Conservation (phyloP, 2,329 filamentous ascomycete species). For the Fusarium coffeatum region DNA sequence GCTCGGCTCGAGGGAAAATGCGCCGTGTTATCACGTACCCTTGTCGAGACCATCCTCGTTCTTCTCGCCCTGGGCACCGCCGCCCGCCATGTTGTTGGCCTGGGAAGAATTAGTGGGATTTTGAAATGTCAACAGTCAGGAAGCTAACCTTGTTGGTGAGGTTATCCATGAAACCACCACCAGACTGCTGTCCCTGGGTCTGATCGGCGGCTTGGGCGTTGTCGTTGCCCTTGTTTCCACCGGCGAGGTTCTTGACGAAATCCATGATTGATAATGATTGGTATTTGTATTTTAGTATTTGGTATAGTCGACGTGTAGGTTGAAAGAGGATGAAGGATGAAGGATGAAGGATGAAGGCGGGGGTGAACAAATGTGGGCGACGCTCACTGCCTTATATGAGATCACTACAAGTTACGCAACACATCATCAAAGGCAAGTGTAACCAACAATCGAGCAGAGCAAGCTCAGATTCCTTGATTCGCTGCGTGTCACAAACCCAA, state of each 20-base stretch:
- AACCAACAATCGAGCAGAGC: conserved; percentile 3
- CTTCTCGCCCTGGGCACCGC: conserved; percentile 80
- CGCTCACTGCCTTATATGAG: conserved; percentile 20
- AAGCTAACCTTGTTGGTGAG: conserved; percentile 62
- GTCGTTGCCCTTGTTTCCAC: conserved; percentile 50
- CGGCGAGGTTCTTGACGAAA: conserved; percentile 64
- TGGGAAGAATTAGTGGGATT: background rate
- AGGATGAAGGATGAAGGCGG: background rate
- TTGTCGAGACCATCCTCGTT: conserved; percentile 88
- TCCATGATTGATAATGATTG: conserved; percentile 58
- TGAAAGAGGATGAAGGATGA: background rate
- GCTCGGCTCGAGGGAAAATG: fast-evolving
- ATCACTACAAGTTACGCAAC: background rate
- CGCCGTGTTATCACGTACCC: conserved; percentile 59
- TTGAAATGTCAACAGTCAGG: no score
- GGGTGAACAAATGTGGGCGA: background rate
- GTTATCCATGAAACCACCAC: conserved; percentile 72
- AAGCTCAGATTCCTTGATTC: conserved; percentile 19
- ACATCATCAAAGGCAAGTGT: background rate
- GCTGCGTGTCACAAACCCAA: conserved; percentile 1
- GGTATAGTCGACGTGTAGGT: background rate
- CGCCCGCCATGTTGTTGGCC: conserved; percentile 74
- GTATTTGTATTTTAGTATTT: background rate
- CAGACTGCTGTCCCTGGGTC: conserved; percentile 47
- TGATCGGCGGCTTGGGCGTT: conserved; percentile 44